Evolutionary conservation across 768 basidiomycete genomes (phyloP).

Genomic region (Suillus subluteus): DNA sequence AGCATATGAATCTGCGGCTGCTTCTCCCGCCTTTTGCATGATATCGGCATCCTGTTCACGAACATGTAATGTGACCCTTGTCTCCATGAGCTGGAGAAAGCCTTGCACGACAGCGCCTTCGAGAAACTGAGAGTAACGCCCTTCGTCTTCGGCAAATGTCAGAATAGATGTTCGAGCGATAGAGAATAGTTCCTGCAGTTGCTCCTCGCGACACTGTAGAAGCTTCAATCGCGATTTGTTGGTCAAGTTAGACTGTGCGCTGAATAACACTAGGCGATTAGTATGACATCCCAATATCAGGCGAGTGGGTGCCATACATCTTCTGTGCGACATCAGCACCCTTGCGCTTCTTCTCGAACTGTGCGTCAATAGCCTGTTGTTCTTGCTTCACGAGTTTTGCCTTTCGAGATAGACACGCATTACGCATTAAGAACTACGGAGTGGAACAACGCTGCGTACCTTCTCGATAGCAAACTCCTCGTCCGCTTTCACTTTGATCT

Average conservation of each 20-base stretch:
- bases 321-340: slow-evolving; percentile 93
- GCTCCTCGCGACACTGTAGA: slow-evolving; percentile 89
- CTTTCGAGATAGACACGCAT: slow-evolving; percentile 41
- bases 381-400: slow-evolving; percentile 98
- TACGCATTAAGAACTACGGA: not conserved
- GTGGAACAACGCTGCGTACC: slow-evolving; percentile 42
- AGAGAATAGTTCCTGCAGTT: slow-evolving; percentile 86
- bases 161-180: slow-evolving; percentile 67
- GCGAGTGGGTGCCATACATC: slow-evolving; percentile 62
- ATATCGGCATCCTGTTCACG: slow-evolving; percentile 69
- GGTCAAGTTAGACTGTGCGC: slow-evolving; percentile 93
- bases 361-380: slow-evolving; percentile 90
- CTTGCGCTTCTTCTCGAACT: slow-evolving; percentile 96
- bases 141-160: slow-evolving; percentile 63
- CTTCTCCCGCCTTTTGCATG: slow-evolving; percentile 63
- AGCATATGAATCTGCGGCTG: slow-evolving; percentile 68
- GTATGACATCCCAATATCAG: not conserved
- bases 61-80: slow-evolving; percentile 63
- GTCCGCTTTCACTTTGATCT: slow-evolving; percentile 96
- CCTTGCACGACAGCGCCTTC: slow-evolving; percentile 87
- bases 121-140: slow-evolving; percentile 79
- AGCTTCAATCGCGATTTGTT: slow-evolving; percentile 94
- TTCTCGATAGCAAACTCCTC: slow-evolving; percentile 99
- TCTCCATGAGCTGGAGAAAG: slow-evolving; percentile 80
- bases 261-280: slow-evolving; percentile 32